Evolutionary conservation across 176 grass and related monocot genomes (phyloP), one percentile per base, ranked within the genome.

Genomic region (Poa pratensis): DNA sequence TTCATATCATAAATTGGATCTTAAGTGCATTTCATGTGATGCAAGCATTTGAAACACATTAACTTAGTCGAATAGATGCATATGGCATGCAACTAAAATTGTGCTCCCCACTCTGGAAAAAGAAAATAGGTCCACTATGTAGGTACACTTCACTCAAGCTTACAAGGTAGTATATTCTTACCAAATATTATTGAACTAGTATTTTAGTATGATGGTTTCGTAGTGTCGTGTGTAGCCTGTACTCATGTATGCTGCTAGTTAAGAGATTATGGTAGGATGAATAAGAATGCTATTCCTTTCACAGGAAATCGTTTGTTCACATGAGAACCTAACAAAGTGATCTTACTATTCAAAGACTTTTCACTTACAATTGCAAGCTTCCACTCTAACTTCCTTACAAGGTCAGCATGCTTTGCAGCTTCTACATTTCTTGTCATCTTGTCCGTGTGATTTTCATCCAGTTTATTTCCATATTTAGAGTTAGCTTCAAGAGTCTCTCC

Each of bases 331-430:
- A 69, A 73, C 24, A 48, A 90, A 73, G 10, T 28, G 20, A 73
- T 57, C 30, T 48, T 63, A 84, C 19, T 48, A 84, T 84, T 76
- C 37, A 59, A 79, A 86, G 39, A 76, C 7, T 20, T 48, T 60
- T 42, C 45, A 91, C 87, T 96, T 91, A 96, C 94, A 82, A 90
- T 62, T 70, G 76, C 68, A 61, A 96, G 91, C 87, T 94, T 96
- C 87, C 84, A 90, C 79, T 96, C 94, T 86, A 96, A 71, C 91
- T 92, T 94, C 76, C 87, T 89, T 24, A 94, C 89, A 22, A 96
- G 89, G 24, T 94, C 75, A 86, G 89, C 84, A 93, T 94, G 91
- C 32, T 80, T 96, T 86, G 89, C 89, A 86, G 79, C 82, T 91
- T 91, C 89, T 61, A 88, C 81, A 53, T 89, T 90, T 89, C 82